Conservation (phyloP, 2,329 filamentous ascomycete genomes). For the Magnaporthales sp. region DNA sequence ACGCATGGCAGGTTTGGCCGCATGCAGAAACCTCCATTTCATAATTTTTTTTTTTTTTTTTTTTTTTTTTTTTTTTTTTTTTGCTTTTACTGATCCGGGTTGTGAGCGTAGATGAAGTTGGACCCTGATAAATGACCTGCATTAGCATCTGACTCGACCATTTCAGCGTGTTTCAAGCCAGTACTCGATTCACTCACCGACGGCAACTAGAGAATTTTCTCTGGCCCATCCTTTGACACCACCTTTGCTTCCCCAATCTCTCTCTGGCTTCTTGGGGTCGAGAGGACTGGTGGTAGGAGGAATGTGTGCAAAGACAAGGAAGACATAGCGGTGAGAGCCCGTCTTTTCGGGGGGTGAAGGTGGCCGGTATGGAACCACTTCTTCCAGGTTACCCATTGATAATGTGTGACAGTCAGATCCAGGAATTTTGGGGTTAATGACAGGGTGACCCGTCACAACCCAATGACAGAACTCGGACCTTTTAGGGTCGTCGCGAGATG, state of each 20-base stretch:
- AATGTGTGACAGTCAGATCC: not conserved
- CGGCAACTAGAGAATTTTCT: not conserved
- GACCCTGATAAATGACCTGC: not conserved
- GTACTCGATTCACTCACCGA: not conserved
- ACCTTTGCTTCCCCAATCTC: not conserved
- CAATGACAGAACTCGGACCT: slow-evolving; percentile 39
- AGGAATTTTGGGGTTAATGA: slow-evolving; percentile 12
- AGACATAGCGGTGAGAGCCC: slow-evolving; percentile 33
- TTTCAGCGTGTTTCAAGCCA: not conserved
- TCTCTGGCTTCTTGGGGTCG: slow-evolving; percentile 22
- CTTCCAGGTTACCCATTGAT: slow-evolving; percentile 14
- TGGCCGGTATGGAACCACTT: slow-evolving; percentile 30
- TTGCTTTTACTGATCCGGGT: not conserved
- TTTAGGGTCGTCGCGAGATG: slow-evolving; percentile 29
- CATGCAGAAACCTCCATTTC: not conserved
- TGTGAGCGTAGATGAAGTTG: not conserved
- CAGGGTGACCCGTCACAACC: slow-evolving; percentile 23
- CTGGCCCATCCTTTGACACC: not conserved
- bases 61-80: too few relatives aligned
- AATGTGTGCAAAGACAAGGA: slow-evolving; percentile 27
- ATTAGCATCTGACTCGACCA: not conserved
- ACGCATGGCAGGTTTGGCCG: not conserved
- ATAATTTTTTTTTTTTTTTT: too few relatives aligned
- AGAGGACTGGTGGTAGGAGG: slow-evolving; percentile 28
- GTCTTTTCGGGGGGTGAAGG: slow-evolving; percentile 31